These are phyloP conservation scores for Butyriboletus regius DNA, from an alignment of 1,284 basidiomycete species.

Conservation along the genomic window DNA sequence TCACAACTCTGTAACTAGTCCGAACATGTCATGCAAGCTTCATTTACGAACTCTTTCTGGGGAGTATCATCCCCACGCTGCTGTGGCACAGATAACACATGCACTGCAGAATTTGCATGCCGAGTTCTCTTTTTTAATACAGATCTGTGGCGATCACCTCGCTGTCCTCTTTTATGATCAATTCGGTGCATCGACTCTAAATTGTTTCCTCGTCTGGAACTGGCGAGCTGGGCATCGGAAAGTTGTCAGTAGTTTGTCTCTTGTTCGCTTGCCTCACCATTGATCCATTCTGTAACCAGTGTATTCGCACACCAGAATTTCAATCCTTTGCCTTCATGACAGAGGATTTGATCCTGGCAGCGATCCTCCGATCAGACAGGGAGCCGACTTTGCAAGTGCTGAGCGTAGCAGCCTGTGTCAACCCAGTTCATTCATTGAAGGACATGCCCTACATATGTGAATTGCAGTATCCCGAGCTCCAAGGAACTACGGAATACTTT, in stretches of 20 bases:
- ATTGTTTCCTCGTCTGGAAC: slow-evolving; percentile 46
- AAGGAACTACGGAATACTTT: slow-evolving; percentile 20
- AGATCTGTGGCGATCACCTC: slow-evolving; percentile 27
- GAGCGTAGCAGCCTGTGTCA: slow-evolving; percentile 20
- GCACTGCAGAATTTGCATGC: neutral
- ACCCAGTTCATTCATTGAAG: slow-evolving; percentile 13
- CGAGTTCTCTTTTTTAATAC: slow-evolving; percentile 19
- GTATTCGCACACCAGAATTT: slow-evolving; percentile 13
- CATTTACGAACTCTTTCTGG: slow-evolving; percentile 28
- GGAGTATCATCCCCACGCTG: slow-evolving; percentile 18
- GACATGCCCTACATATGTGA: slow-evolving; percentile 32
- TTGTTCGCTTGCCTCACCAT: neutral
- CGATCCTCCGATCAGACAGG: slow-evolving; percentile 31
- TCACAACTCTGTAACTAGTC: slow-evolving; percentile 13
- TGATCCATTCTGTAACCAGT: slow-evolving; percentile 8
- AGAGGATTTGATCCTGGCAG: slow-evolving; percentile 38
- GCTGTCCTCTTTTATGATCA: slow-evolving; percentile 18
- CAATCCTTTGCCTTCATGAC: slow-evolving; percentile 21
- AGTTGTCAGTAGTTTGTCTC: slow-evolving; percentile 32
- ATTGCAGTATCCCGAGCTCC: slow-evolving; percentile 38
- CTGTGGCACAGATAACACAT: slow-evolving; percentile 12
- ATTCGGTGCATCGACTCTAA: slow-evolving; percentile 6
- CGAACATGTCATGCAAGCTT: slow-evolving; percentile 18
- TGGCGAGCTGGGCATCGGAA: slow-evolving; percentile 46
- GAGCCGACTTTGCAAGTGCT: slow-evolving; percentile 26